phyloP scores from a whole-genome alignment of 441 rosid species.

The Kokia cookei region DNA sequence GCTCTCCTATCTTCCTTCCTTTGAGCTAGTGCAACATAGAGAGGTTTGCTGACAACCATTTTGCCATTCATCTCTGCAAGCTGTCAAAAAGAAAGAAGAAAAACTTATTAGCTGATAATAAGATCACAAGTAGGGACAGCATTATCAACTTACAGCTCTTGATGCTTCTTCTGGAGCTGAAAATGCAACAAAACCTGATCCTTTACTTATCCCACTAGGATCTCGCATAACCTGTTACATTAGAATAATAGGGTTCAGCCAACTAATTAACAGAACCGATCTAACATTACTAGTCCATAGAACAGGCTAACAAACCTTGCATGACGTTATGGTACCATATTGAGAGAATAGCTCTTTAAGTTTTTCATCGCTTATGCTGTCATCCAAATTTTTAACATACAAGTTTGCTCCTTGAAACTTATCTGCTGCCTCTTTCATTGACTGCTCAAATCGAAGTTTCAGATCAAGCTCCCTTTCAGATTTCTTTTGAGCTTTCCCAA shows the following conservation, averaged over 20 bases:
- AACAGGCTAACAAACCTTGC: conserved; percentile 44
- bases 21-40: conserved; percentile 72
- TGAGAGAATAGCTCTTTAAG: conserved; percentile 50
- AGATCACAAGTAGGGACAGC: background rate
- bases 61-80: conserved; percentile 58
- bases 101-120: background rate
- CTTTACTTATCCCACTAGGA: conserved; percentile 56
- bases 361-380: conserved; percentile 50
- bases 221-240: conserved; percentile 54
- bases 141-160: conserved; percentile 45
- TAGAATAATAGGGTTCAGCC: background rate
- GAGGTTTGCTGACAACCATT: conserved; percentile 55
- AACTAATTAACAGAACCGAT: background rate
- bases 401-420: conserved; percentile 57
- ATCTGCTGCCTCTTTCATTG: conserved; percentile 53
- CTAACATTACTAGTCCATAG: background rate
- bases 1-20: conserved; percentile 71
- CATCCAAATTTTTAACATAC: conserved; percentile 66
- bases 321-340: conserved; percentile 59
- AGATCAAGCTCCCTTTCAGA: conserved; percentile 61
- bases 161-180: conserved; percentile 65
- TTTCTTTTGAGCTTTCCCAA: conserved; percentile 73
- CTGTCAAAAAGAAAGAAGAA: conserved; percentile 21
- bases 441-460: conserved; percentile 54
- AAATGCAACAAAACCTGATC: conserved; percentile 76